Conservation (phyloP, 2,329 filamentous ascomycete species). For the Fusarium verrucosum region DNA sequence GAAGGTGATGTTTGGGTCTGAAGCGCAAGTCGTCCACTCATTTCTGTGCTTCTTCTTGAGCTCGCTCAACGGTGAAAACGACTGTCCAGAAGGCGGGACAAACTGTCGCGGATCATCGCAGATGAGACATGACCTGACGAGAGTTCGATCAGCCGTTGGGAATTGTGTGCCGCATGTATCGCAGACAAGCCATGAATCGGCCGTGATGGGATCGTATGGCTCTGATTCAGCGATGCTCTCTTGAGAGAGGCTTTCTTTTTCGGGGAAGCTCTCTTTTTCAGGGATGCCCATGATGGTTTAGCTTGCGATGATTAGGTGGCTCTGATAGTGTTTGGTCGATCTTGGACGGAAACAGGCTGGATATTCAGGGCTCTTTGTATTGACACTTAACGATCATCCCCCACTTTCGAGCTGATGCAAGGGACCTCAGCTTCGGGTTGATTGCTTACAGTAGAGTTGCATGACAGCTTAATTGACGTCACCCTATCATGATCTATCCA, state of each 20-base stretch:
- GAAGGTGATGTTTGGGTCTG: conserved; percentile 57
- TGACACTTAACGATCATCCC: conserved; percentile 3
- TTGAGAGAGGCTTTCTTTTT: no score
- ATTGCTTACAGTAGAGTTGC: neutral
- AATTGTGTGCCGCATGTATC: conserved; percentile 76
- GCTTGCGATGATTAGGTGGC: neutral
- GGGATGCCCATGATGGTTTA: conserved; percentile 31
- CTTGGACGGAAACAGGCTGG: neutral
- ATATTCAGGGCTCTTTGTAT: conserved; percentile 7
- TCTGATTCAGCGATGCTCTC: no score
- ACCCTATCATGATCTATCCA: neutral
- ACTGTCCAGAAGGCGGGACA: conserved; percentile 65
- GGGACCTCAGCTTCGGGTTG: neutral
- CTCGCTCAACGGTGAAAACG: conserved; percentile 68
- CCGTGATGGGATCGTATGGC: conserved; percentile 34
- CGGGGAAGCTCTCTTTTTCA: no score
- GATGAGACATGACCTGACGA: conserved; percentile 69
- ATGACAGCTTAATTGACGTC: conserved; percentile 13
- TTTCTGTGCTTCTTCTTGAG: conserved; percentile 61
- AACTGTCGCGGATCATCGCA: conserved; percentile 80
- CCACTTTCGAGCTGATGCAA: neutral
- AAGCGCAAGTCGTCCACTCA: conserved; percentile 58
- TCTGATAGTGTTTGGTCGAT: neutral
- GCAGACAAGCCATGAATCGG: conserved; percentile 63
- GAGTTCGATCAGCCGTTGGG: conserved; percentile 52